Conservation (phyloP, 2,329 filamentous ascomycete genomes). For the Balansia obtecta region DNA sequence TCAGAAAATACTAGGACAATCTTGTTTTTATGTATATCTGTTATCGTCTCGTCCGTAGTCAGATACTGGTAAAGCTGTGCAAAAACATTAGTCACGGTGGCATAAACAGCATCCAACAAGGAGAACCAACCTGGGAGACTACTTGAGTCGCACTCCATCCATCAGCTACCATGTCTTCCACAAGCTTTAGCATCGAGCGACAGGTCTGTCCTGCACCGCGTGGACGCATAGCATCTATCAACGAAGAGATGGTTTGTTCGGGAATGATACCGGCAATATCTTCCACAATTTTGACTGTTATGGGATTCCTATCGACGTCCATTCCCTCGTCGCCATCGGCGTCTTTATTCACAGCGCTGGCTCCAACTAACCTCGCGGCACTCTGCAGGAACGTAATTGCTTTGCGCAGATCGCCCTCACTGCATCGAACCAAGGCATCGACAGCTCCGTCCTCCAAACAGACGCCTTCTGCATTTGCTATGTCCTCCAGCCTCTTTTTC, state of each 20-base stretch:
- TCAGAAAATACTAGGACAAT: slow-evolving; percentile 87
- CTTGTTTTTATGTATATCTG: slow-evolving; percentile 77
- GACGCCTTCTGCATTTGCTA: slow-evolving; percentile 70
- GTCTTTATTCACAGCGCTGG: slow-evolving; percentile 36
- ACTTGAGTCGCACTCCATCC: slow-evolving; percentile 94
- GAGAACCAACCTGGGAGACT: slow-evolving; percentile 53
- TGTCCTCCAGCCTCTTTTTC: slow-evolving; percentile 64
- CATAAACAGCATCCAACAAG: neutral
- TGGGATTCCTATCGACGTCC: slow-evolving; percentile 44
- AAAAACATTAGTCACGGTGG: slow-evolving; percentile 7
- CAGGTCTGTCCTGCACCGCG: slow-evolving; percentile 53
- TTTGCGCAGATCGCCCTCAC: slow-evolving; percentile 88
- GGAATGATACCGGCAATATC: slow-evolving; percentile 97
- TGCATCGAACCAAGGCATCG: slow-evolving; percentile 73
- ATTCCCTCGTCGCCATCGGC: slow-evolving; percentile 47
- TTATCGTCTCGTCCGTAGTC: slow-evolving; percentile 72
- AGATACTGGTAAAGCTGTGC: slow-evolving; percentile 66
- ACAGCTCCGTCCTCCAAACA: slow-evolving; percentile 64
- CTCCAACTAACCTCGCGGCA: slow-evolving; percentile 76
- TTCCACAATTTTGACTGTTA: slow-evolving; percentile 73
- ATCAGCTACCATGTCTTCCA: slow-evolving; percentile 87
- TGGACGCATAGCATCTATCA: slow-evolving; percentile 68
- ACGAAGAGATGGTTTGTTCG: slow-evolving; percentile 51
- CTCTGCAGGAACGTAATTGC: slow-evolving; percentile 95
- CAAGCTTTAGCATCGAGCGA: slow-evolving; percentile 59